Evolutionary conservation across 306 rosid genomes (phyloP).

Genomic region (Cucurbita pepo): DNA sequence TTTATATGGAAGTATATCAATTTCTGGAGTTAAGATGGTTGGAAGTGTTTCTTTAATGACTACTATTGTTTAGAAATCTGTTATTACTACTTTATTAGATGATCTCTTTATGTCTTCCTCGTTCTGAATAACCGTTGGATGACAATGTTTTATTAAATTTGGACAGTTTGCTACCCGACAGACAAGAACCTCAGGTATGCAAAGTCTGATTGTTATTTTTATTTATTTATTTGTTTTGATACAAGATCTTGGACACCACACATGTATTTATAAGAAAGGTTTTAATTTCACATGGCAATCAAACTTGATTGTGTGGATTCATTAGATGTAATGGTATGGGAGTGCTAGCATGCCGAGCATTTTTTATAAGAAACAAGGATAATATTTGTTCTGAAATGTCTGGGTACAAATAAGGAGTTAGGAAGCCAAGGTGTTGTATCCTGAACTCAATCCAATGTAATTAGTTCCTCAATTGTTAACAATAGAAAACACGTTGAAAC

Average conservation of each 20-base stretch:
- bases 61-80: not conserved
- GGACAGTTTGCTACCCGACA: slow-evolving; percentile 47
- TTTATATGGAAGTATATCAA: not conserved
- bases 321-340: not conserved
- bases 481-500: not conserved
- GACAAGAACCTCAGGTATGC: slow-evolving; percentile 56
- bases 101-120: not conserved
- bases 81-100: not conserved
- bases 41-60: not conserved
- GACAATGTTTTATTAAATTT: slow-evolving; percentile 2
- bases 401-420: not conserved
- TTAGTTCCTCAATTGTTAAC: not conserved
- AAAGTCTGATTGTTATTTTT: not conserved
- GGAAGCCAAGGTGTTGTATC: not conserved
- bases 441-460: not conserved
- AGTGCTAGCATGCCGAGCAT: not conserved
- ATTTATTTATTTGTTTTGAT: not conserved
- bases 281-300: not conserved
- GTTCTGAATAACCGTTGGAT: not conserved
- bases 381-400: not conserved
- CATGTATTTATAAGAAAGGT: not conserved
- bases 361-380: not conserved
- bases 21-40: not conserved
- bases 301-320: not conserved
- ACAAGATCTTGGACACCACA: not conserved